Percentiles rank a stretch among this genome's conserved stretches.
Evolutionary conservation across 495 filamentous ascomycete genomes (phyloP).

Genomic region (Aspergillus diversus): DNA sequence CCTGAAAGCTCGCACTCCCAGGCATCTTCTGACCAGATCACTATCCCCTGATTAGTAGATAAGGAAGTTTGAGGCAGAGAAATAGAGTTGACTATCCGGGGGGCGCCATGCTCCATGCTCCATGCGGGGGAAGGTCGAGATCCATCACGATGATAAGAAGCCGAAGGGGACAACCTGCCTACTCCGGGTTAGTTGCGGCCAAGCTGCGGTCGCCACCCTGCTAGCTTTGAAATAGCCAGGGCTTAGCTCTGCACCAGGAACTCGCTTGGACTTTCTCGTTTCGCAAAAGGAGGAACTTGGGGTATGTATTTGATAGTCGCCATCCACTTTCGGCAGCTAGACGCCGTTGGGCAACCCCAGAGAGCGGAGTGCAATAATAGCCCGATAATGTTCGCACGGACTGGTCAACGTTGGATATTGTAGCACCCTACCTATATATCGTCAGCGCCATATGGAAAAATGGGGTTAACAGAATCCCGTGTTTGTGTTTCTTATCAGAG

Average conservation of each 20-base stretch:
- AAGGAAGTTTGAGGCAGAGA: not conserved
- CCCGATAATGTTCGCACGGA: no score
- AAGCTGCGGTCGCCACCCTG: not conserved
- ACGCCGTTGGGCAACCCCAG: not conserved
- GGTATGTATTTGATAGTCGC: no score
- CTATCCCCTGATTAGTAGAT: not conserved
- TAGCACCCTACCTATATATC: not conserved
- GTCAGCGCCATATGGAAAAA: not conserved
- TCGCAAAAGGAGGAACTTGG: not conserved
- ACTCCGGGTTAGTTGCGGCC: not conserved
- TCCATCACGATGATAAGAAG: conserved; percentile 12
- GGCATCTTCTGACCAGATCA: not conserved
- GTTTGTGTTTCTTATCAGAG: conserved; percentile 11
- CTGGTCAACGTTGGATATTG: not conserved
- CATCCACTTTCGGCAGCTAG: not conserved
- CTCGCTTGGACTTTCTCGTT: not conserved
- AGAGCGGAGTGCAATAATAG: not conserved
- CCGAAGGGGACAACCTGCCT: conserved; percentile 19
- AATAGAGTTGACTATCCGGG: not conserved
- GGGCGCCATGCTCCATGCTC: not conserved
- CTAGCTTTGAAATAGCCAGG: not conserved
- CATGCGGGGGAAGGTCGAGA: not conserved
- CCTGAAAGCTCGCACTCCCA: not conserved
- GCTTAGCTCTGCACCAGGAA: not conserved
- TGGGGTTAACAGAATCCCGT: not conserved